phyloP scores from a whole-genome alignment of 192 early-diverging fungal genomes.

The Blastocladiella britannica region DNA sequence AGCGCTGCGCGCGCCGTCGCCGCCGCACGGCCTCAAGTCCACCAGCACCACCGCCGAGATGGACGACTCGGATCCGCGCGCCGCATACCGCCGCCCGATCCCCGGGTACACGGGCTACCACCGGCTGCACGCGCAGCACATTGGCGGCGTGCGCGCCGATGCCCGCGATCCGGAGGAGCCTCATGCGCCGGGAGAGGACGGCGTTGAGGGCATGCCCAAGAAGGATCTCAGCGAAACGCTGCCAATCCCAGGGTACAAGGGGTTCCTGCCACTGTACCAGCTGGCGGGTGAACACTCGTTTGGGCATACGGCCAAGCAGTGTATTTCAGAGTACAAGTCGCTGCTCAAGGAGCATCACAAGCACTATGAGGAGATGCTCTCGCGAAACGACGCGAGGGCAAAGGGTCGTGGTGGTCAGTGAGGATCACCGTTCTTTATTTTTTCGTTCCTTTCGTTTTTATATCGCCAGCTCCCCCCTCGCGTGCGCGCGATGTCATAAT shows the following conservation, averaged over 20 bases:
- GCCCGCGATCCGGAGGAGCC: neutral
- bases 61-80: too few relatives aligned
- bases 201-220: neutral
- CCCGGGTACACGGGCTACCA: neutral
- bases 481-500: too few relatives aligned
- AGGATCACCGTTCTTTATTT: too few relatives aligned
- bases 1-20: too few relatives aligned
- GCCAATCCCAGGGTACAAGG: neutral
- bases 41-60: neutral
- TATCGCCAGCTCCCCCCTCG: too few relatives aligned
- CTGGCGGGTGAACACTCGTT: neutral
- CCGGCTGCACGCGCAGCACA: neutral
- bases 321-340: neutral
- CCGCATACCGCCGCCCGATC: too few relatives aligned
- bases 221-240: neutral
- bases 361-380: too few relatives aligned
- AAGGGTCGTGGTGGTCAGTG: too few relatives aligned
- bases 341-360: neutral
- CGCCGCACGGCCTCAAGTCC: neutral
- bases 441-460: too few relatives aligned
- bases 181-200: too few relatives aligned
- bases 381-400: too few relatives aligned
- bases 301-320: neutral
- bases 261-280: neutral
- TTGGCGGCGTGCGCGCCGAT: neutral